phyloP scores from a whole-genome alignment of 208 protist genomes.

The Trypanosomatidae sp. region DNA sequence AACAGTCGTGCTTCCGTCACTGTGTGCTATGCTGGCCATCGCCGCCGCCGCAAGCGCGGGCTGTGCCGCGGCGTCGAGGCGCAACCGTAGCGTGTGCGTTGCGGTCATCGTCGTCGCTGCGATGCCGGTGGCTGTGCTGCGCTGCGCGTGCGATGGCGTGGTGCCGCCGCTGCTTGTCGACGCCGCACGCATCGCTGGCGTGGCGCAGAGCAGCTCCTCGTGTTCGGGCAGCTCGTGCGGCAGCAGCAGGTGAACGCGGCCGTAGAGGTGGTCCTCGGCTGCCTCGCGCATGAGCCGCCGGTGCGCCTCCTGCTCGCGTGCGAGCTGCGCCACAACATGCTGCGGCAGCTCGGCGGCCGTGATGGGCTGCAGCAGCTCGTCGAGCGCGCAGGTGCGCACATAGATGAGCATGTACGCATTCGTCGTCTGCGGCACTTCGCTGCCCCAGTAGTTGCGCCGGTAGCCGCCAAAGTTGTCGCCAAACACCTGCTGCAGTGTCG shows the following conservation, averaged over 20 bases:
- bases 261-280: conserved; percentile 72
- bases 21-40: too few relatives aligned
- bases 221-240: conserved; percentile 45
- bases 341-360: conserved; percentile 41
- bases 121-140: too few relatives aligned
- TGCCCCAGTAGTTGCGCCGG: conserved; percentile 77
- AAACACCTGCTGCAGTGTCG: conserved; percentile 73
- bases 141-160: too few relatives aligned
- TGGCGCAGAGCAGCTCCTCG: too few relatives aligned
- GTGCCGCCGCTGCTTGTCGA: too few relatives aligned
- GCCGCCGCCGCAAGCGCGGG: too few relatives aligned
- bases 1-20: too few relatives aligned
- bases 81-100: too few relatives aligned
- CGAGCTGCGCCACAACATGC: conserved; percentile 59
- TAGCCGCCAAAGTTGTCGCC: conserved; percentile 80
- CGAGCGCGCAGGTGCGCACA: conserved; percentile 56
- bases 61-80: too few relatives aligned
- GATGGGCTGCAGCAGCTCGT: conserved; percentile 47
- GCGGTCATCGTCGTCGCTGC: too few relatives aligned
- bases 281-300: conserved; percentile 33
- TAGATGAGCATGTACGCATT: conserved; percentile 90
- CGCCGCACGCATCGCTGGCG: too few relatives aligned
- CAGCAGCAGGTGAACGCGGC: conserved; percentile 52
- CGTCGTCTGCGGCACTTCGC: conserved; percentile 55
- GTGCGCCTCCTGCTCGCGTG: conserved; percentile 33